Evolutionary conservation across 108 stramenopile species (phyloP).

Genomic region (Pseudonitzschia pungens): DNA sequence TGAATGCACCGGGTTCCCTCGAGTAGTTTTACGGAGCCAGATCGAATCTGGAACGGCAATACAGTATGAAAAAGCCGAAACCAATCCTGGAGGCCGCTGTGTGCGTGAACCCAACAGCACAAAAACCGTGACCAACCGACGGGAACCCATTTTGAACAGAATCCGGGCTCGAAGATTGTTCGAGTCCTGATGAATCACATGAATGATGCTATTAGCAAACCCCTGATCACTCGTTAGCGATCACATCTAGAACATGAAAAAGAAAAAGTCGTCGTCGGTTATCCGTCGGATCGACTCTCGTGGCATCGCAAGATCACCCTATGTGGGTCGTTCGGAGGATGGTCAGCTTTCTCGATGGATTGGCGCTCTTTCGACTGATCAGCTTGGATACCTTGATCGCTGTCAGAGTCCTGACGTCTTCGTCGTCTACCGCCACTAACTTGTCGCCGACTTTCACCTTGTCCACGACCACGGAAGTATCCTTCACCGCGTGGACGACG

Average conservation of each 20-base stretch:
- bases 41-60: too few species aligned
- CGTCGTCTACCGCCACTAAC: conserved; percentile 84
- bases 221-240: too few species aligned
- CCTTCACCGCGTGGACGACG: conserved; percentile 86
- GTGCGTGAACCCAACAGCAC: neutral
- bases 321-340: conserved; percentile 53
- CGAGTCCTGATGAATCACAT: too few species aligned
- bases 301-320: conserved; percentile 12
- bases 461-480: conserved; percentile 72
- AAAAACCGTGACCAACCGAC: too few species aligned
- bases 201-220: too few species aligned
- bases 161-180: too few species aligned
- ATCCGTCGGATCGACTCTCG: neutral
- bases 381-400: conserved; percentile 88
- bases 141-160: too few species aligned
- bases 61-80: too few species aligned
- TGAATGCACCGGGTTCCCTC: too few species aligned
- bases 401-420: conserved; percentile 83
- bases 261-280: too few species aligned
- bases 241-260: too few species aligned
- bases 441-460: conserved; percentile 83
- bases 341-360: conserved; percentile 79
- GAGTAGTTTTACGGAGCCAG: too few species aligned
- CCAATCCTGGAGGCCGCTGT: neutral
- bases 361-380: conserved; percentile 79